Evolutionary conservation across 1,284 basidiomycete genomes (phyloP).

Genomic region (Sparassis latifolia): DNA sequence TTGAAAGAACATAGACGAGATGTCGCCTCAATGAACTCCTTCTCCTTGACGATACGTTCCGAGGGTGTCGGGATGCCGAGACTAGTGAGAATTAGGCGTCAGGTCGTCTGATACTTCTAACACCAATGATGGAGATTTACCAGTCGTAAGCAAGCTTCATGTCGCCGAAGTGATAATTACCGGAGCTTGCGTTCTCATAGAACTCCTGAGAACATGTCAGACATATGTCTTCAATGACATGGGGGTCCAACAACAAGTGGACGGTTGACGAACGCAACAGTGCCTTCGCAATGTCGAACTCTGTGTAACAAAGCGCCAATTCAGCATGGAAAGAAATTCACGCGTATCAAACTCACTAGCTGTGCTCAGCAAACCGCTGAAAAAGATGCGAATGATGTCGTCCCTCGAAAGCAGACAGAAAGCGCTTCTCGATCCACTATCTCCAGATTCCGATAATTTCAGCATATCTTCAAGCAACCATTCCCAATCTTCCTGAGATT

Average conservation of each 20-base stretch:
- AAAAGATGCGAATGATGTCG: constrained; percentile 75
- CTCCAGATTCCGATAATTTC: constrained; percentile 65
- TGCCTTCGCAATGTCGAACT: constrained; percentile 69
- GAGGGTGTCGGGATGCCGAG: constrained; percentile 68
- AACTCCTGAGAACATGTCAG: constrained; percentile 79
- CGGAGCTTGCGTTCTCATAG: constrained; percentile 88
- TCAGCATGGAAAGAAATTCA: neutral
- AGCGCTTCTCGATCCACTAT: constrained; percentile 59
- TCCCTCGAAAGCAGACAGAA: constrained; percentile 70
- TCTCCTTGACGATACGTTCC: constrained; percentile 59
- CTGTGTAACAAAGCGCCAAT: constrained; percentile 35
- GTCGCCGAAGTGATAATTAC: constrained; percentile 86
- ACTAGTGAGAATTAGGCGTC: constrained; percentile 35
- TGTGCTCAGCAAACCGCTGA: constrained; percentile 76
- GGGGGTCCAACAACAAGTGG: constrained; percentile 44
- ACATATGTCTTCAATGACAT: constrained; percentile 70
- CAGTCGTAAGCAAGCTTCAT: constrained; percentile 96
- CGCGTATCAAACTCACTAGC: constrained; percentile 57
- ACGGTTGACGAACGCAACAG: constrained; percentile 52
- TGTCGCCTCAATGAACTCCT: constrained; percentile 93
- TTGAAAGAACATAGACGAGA: constrained; percentile 81
- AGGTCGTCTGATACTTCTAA: neutral
- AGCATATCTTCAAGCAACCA: constrained; percentile 86
- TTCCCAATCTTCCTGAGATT: constrained; percentile 73
- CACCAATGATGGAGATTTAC: constrained; percentile 37